These are phyloP conservation scores for Lactifluus rugatus DNA, from an alignment of 768 basidiomycete genomes.

Conservation along the genomic window DNA sequence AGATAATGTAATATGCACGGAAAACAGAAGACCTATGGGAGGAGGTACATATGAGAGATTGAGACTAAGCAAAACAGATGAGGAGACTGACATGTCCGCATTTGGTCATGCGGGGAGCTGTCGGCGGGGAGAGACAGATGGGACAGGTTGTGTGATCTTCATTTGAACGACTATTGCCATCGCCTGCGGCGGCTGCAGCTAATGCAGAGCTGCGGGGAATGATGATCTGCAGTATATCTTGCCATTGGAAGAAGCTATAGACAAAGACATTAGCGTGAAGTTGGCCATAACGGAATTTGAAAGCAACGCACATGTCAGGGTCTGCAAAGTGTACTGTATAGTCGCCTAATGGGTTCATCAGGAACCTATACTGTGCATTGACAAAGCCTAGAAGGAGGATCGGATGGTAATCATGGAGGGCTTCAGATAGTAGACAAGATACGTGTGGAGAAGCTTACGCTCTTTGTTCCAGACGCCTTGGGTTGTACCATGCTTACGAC, in stretches of 20 bases:
- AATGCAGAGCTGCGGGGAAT: slow-evolving; percentile 76
- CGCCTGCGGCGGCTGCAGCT: slow-evolving; percentile 45
- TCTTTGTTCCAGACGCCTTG: slow-evolving; percentile 84
- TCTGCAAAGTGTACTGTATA: slow-evolving; percentile 96
- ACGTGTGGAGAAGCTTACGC: slow-evolving; percentile 46
- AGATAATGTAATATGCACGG: slow-evolving; percentile 91
- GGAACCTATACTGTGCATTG: slow-evolving; percentile 92
- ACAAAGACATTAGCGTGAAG: slow-evolving; percentile 1
- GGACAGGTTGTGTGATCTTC: slow-evolving; percentile 73
- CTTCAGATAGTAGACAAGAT: not conserved
- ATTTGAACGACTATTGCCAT: slow-evolving; percentile 32
- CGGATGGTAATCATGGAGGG: slow-evolving; percentile 12
- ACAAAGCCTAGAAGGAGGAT: slow-evolving; percentile 63
- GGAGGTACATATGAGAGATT: slow-evolving; percentile 11
- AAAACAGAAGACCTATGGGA: slow-evolving; percentile 77
- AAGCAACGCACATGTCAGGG: slow-evolving; percentile 76
- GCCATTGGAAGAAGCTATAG: slow-evolving; percentile 86
- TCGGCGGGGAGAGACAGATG: slow-evolving; percentile 88
- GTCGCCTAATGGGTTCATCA: slow-evolving; percentile 86
- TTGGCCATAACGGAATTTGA: slow-evolving; percentile 11
- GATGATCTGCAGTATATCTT: slow-evolving; percentile 90
- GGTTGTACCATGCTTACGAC: slow-evolving; percentile 53
- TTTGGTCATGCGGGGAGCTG: slow-evolving; percentile 89
- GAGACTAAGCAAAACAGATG: slow-evolving; percentile 3
- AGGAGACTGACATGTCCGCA: slow-evolving; percentile 82